Percentiles rank a stretch among this genome's conserved stretches.
phyloP scores from a whole-genome alignment of 2,329 filamentous ascomycete species.

The Thielaviopsis populi region DNA sequence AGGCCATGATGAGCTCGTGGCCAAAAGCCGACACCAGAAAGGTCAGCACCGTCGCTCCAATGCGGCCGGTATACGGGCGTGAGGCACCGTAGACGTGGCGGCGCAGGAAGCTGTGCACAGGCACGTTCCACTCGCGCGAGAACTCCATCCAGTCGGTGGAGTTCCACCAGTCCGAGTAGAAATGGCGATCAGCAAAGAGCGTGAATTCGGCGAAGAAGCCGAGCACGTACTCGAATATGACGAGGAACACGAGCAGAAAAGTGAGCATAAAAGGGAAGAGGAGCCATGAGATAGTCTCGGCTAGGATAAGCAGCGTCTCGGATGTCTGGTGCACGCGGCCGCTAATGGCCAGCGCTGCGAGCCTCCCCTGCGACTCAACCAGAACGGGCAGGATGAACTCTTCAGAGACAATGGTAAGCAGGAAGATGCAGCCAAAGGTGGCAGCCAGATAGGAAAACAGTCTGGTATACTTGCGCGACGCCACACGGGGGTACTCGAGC shows the following conservation, averaged over 20 bases:
- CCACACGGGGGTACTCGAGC: constrained; percentile 77
- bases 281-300: constrained; percentile 79
- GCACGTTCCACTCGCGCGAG: constrained; percentile 92
- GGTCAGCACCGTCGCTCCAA: constrained; percentile 71
- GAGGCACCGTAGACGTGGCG: constrained; percentile 86
- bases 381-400: constrained; percentile 92
- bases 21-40: constrained; percentile 81
- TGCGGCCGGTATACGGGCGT: constrained; percentile 57
- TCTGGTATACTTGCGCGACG: constrained; percentile 60
- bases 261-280: constrained; percentile 96
- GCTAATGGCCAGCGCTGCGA: constrained; percentile 21
- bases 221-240: constrained; percentile 94
- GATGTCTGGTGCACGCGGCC: constrained; percentile 19
- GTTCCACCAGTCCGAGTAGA: constrained; percentile 71
- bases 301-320: constrained; percentile 65
- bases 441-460: constrained; percentile 75
- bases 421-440: constrained; percentile 90
- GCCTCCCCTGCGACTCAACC: constrained; percentile 46
- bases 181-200: constrained; percentile 81
- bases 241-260: constrained; percentile 87
- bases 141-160: constrained; percentile 89
- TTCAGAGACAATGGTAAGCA: constrained; percentile 79
- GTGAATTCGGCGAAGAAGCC: constrained; percentile 93
- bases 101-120: constrained; percentile 87
- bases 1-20: constrained; percentile 93